A percentile compares a stretch with the other conserved stretches of the same genome.
These are phyloP conservation scores for Colletotrichum noveboracense DNA, from an alignment of 2,329 filamentous ascomycete species.

Conservation along the genomic window DNA sequence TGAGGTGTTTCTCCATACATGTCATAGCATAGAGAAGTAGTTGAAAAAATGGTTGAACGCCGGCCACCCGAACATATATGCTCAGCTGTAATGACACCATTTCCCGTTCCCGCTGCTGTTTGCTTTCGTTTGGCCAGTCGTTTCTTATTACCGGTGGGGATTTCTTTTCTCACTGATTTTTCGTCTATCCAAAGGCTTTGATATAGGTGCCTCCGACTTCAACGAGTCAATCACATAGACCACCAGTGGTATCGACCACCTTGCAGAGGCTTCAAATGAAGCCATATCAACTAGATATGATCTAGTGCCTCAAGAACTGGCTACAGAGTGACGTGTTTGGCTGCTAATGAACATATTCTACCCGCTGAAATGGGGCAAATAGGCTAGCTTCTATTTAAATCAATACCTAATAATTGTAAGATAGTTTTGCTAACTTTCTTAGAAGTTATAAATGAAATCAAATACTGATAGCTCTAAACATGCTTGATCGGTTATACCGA, in stretches of 20 bases:
- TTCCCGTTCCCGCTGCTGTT: not conserved
- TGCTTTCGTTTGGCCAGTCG: not conserved
- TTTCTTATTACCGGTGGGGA: not conserved
- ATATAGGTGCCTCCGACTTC: not conserved
- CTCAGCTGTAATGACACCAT: not conserved
- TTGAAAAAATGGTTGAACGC: not conserved
- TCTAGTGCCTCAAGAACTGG: not conserved
- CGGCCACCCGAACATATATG: not conserved
- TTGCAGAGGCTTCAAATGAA: not conserved
- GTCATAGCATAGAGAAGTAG: not conserved
- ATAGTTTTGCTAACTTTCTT: not conserved
- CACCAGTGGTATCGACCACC: not conserved
- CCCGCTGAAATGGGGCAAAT: not conserved
- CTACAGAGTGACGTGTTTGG: not conserved
- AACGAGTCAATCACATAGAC: not conserved
- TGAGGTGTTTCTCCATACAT: not conserved
- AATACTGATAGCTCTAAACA: too few species aligned
- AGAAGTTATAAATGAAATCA: too few species aligned
- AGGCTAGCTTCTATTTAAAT: fast-evolving
- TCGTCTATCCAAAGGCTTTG: not conserved
- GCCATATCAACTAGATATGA: not conserved
- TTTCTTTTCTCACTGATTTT: not conserved
- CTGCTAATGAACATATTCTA: not conserved
- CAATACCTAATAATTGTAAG: fast-evolving
- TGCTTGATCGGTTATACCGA: fast-evolving